A percentile compares a stretch with the other conserved stretches of the same genome.
These are phyloP conservation scores for Ceratobasidium sp. DNA, from an alignment of 1,284 basidiomycete species.

Conservation along the genomic window DNA sequence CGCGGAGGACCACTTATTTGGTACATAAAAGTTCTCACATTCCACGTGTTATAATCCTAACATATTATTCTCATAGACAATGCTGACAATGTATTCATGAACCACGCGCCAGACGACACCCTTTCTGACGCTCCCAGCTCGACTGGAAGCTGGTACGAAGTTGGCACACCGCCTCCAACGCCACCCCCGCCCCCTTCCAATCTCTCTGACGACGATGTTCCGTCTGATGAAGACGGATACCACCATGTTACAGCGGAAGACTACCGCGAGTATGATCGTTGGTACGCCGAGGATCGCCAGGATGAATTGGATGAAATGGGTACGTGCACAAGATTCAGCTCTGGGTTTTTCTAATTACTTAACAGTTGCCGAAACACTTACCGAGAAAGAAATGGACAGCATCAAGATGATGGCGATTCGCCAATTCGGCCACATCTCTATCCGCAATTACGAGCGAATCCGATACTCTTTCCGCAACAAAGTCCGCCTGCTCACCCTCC, in stretches of 20 bases:
- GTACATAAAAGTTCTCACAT: too few species aligned
- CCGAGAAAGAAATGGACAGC: constrained; percentile 19
- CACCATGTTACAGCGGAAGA: background rate
- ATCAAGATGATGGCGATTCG: constrained; percentile 34
- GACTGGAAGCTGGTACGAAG: background rate
- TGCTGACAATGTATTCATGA: too few species aligned
- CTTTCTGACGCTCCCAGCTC: too few species aligned
- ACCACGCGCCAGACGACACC: background rate
- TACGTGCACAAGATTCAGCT: too few species aligned
- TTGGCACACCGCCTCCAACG: constrained; percentile 6
- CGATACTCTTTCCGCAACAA: constrained; percentile 11
- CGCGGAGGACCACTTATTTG: too few species aligned
- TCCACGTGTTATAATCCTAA: too few species aligned
- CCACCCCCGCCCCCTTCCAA: background rate
- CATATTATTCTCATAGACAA: background rate
- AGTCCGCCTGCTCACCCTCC: constrained; percentile 5
- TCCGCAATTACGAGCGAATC: constrained; percentile 40
- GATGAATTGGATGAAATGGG: constrained; percentile 1
- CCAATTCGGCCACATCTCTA: constrained; percentile 17
- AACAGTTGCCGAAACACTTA: constrained; percentile 1
- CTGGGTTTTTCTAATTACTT: too few species aligned
- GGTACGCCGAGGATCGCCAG: constrained; percentile 28
- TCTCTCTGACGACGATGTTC: background rate
- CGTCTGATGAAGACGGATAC: background rate
- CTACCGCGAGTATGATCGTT: constrained; percentile 32